These are phyloP conservation scores for Globisporangium paroecandrum DNA, from an alignment of 352 stramenopile species.

Conservation along the genomic window DNA sequence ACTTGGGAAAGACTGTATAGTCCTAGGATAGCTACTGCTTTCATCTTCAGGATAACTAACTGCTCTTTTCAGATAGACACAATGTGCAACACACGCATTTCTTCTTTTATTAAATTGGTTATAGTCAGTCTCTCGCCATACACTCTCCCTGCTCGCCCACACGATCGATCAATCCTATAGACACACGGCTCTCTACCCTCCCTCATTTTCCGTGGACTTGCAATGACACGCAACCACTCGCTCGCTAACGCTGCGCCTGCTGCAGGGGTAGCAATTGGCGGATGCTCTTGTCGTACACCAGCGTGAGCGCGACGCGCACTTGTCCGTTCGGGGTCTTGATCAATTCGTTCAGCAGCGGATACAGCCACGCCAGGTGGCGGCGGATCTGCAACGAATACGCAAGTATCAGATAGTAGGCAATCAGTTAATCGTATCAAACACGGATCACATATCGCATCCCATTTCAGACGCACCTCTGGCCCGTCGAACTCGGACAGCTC, in stretches of 20 bases:
- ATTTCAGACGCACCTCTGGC: constrained; percentile 39
- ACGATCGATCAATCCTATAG: no score
- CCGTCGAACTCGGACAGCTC: constrained; percentile 49
- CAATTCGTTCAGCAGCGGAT: constrained; percentile 70
- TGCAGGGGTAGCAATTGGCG: constrained; percentile 45
- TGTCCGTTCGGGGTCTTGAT: constrained; percentile 62
- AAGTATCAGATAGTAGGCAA: not conserved
- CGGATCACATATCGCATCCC: not conserved
- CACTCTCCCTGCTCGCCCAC: no score
- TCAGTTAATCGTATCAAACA: not conserved
- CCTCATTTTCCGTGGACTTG: no score
- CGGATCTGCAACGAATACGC: constrained; percentile 43
- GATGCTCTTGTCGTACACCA: constrained; percentile 67
- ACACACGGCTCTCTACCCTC: no score
- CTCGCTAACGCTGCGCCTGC: not conserved
- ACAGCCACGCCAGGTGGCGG: constrained; percentile 73
- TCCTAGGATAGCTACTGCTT: no score
- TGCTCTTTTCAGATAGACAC: no score
- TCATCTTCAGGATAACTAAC: no score
- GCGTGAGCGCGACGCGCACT: constrained; percentile 56
- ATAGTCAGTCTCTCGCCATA: no score
- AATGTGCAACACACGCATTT: no score
- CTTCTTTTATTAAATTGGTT: no score
- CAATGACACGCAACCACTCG: no score
- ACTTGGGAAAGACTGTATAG: no score